Base-by-base conservation (phyloP, 768 basidiomycete species). In the Mycena kentingensis region DNA sequence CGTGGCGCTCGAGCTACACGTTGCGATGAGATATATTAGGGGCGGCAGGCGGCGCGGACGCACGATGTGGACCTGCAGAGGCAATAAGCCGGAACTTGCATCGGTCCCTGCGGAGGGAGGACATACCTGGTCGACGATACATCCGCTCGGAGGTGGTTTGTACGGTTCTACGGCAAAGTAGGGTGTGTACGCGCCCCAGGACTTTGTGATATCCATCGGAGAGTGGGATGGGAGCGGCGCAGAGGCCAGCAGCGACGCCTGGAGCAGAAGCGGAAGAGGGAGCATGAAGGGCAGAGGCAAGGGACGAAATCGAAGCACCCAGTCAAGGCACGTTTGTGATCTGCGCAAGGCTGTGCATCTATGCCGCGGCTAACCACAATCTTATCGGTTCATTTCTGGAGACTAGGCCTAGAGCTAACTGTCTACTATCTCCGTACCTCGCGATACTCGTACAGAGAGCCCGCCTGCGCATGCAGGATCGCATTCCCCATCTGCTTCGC, bases 1-100 rank as follows among this genome's bases (percentile, higher is more conserved):
- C 90, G 61, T 93, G 91, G 12, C 91, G 76, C 69, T 92, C 85
- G 10, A 93, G 72, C 89, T 91, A 43, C 15, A 26, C 27, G 8
- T 34, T 36, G 12, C 51, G 8, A 51, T 37, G 45, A 67, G 31
- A 32, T 8, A 16, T 8, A 19, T 25, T 22, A 37, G 5, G 10
- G 19, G 38, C 36, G 29, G 26, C 28, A 19, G 29, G 13, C 26
- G 39, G 10, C 42, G 32, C 5, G 27, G 31, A 67, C 83, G 55
- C 63, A 85, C 84, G 37, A 86, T 78, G 57, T 86, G 83, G 29
- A 80, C 84, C 83, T 87, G 12, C 61, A 15, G 21, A 32, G 37
- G 19, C 49, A 22, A 15, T 29, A 2, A n/a, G 34, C 41, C 8
- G 51, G 24, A 46, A 25, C 19, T 37, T 13, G n/a, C 12, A 18